Conservation (phyloP, 176 grass and related monocot genomes). For the Ampelocalamus luodianensis region DNA sequence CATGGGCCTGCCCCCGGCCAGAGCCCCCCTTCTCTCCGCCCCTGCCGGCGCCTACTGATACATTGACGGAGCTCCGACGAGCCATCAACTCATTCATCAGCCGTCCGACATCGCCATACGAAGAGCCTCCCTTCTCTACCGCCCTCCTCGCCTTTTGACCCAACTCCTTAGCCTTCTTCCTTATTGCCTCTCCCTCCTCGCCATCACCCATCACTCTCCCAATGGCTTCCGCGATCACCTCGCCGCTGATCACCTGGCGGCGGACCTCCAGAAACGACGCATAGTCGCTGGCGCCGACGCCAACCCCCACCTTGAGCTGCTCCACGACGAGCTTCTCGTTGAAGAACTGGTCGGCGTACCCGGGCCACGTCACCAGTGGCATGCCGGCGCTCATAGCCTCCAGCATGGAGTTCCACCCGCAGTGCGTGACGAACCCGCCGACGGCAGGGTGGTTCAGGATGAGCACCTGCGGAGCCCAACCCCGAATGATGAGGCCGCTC, state of each 20-base stretch:
- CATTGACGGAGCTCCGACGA: neutral
- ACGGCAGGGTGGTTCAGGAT: conserved; percentile 55
- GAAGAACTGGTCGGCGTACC: conserved; percentile 71
- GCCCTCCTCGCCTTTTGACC: conserved; percentile 42
- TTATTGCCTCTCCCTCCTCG: conserved; percentile 20
- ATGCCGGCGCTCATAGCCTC: conserved; percentile 61
- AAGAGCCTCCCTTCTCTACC: conserved; percentile 50
- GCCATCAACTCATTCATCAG: conserved; percentile 52
- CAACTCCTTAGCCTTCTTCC: conserved; percentile 34
- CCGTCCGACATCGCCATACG: conserved; percentile 25
- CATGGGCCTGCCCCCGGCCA: too few relatives aligned
- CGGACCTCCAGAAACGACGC: conserved; percentile 21
- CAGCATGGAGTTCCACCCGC: conserved; percentile 70
- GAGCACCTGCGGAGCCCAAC: conserved; percentile 67
- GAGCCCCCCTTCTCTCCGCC: too few relatives aligned
- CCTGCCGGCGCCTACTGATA: neutral
- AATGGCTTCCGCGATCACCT: conserved; percentile 43
- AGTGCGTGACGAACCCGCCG: conserved; percentile 71
- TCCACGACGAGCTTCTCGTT: conserved; percentile 76
- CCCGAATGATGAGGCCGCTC: conserved; percentile 48
- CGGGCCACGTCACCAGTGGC: conserved; percentile 78
- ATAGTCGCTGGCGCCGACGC: conserved; percentile 42
- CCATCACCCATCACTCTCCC: conserved; percentile 43
- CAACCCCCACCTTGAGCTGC: conserved; percentile 47
- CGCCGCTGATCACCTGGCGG: conserved; percentile 34